Evolutionary conservation across 1,284 basidiomycete species (phyloP).

Genomic region (Heliocybe sulcata): DNA sequence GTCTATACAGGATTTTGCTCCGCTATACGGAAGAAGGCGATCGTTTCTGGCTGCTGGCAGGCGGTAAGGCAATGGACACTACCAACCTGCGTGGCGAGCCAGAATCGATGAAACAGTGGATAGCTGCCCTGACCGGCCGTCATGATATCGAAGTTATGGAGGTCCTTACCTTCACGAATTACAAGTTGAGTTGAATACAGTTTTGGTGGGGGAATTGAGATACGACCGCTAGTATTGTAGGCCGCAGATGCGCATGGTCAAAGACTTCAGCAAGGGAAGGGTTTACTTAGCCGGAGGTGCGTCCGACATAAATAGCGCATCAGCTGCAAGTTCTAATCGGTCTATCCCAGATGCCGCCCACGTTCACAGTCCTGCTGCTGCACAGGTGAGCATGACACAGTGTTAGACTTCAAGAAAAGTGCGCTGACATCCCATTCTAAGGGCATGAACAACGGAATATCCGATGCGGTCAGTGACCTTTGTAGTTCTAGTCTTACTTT

Average conservation of each 20-base stretch:
- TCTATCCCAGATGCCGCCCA: conserved; percentile 9
- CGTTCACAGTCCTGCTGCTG: conserved; percentile 11
- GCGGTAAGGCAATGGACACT: too few relatives aligned
- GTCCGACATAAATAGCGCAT: too few relatives aligned
- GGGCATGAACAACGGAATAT: conserved; percentile 10
- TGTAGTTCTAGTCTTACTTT: not conserved
- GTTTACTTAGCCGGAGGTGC: conserved; percentile 30
- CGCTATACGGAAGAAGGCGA: too few relatives aligned
- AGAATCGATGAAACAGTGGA: too few relatives aligned
- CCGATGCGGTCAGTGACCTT: conserved; percentile 8
- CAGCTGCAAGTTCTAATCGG: too few relatives aligned
- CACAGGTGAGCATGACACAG: too few relatives aligned
- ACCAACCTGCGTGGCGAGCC: too few relatives aligned
- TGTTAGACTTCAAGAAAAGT: too few relatives aligned
- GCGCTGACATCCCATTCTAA: too few relatives aligned
- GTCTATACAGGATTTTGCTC: conserved; percentile 9
- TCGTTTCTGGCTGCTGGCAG: too few relatives aligned
- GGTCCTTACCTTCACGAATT: conserved; percentile 1
- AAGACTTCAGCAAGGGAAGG: conserved; percentile 24
- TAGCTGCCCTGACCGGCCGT: too few relatives aligned
- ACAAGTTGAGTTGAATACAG: not conserved
- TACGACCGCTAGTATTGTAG: conserved; percentile 15
- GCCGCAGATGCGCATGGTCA: conserved; percentile 29
- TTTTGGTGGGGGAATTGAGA: too few relatives aligned
- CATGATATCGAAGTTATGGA: conserved; percentile 19